Conservation (phyloP, 2,329 filamentous ascomycete genomes). For the Curvularia spicifera region DNA sequence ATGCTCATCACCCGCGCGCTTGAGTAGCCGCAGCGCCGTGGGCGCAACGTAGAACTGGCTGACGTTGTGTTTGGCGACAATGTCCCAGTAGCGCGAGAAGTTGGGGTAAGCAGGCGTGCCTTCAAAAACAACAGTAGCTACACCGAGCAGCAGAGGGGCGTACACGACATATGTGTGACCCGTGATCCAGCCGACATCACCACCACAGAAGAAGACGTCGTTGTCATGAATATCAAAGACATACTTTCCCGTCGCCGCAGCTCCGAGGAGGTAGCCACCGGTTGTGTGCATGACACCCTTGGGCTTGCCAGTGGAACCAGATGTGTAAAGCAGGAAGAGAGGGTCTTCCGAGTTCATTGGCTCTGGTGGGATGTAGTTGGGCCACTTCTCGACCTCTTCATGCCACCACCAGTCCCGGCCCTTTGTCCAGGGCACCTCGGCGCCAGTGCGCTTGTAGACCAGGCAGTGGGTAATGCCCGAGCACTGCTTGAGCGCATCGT, state of each 20-base stretch:
- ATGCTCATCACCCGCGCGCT: conserved; percentile 92
- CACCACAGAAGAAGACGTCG: conserved; percentile 95
- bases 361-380: conserved; percentile 87
- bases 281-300: conserved; percentile 99
- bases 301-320: conserved; percentile 95
- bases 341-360: conserved; percentile 92
- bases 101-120: conserved; percentile 96
- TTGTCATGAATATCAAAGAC: conserved; percentile 97
- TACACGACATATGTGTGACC: conserved; percentile 99
- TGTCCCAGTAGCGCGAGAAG: conserved; percentile 99
- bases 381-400: conserved; percentile 97
- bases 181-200: conserved; percentile 98
- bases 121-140: conserved; percentile 95
- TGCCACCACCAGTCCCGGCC: conserved; percentile 98
- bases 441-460: conserved; percentile 93
- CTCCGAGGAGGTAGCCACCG: conserved; percentile 90
- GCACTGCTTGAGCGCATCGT: conserved; percentile 95
- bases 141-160: conserved; percentile 88
- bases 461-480: conserved; percentile 84
- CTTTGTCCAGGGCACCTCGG: conserved; percentile 87
- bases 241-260: conserved; percentile 93
- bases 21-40: conserved; percentile 88
- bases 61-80: conserved; percentile 91
- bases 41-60: conserved; percentile 99
- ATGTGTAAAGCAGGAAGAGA: conserved; percentile 96